Evolutionary conservation across 139 green algal genomes (phyloP).

Genomic region (Chlorella sp.): DNA sequence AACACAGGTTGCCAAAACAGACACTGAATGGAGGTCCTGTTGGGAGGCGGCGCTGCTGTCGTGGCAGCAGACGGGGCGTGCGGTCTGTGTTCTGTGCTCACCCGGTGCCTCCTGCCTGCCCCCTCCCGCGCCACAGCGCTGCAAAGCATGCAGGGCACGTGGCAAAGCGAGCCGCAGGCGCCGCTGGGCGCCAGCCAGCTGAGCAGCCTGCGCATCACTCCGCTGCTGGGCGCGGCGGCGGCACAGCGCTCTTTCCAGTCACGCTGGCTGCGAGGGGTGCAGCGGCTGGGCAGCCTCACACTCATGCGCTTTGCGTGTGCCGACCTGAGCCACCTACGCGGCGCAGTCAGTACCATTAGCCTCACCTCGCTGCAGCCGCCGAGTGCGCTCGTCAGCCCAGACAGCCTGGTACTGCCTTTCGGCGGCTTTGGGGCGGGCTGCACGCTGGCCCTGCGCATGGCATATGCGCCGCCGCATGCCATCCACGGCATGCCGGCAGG

Average conservation of each 20-base stretch:
- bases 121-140: slow-evolving; percentile 1
- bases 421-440: slow-evolving; percentile 17
- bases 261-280: slow-evolving; percentile 12
- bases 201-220: slow-evolving; percentile 14
- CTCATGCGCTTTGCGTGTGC: slow-evolving; percentile 8
- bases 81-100: background rate
- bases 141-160: background rate
- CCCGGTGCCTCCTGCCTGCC: background rate
- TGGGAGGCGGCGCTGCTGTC: too few species aligned
- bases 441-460: slow-evolving; percentile 15
- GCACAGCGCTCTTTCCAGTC: slow-evolving; percentile 7
- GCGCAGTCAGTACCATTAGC: background rate
- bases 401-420: slow-evolving; percentile 11
- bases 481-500: too few species aligned
- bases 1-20: too few species aligned
- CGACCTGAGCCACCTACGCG: slow-evolving; percentile 3
- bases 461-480: slow-evolving; percentile 1
- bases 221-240: background rate
- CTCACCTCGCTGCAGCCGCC: slow-evolving; percentile 8
- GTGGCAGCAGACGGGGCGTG: too few species aligned
- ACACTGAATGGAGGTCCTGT: too few species aligned
- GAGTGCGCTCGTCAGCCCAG: background rate
- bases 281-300: background rate
- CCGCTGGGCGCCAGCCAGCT: slow-evolving; percentile 1
- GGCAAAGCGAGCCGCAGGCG: slow-evolving; percentile 8